These are phyloP conservation scores for Cladophialophora carrionii DNA, from an alignment of 2,329 filamentous ascomycete genomes.

Conservation along the genomic window DNA sequence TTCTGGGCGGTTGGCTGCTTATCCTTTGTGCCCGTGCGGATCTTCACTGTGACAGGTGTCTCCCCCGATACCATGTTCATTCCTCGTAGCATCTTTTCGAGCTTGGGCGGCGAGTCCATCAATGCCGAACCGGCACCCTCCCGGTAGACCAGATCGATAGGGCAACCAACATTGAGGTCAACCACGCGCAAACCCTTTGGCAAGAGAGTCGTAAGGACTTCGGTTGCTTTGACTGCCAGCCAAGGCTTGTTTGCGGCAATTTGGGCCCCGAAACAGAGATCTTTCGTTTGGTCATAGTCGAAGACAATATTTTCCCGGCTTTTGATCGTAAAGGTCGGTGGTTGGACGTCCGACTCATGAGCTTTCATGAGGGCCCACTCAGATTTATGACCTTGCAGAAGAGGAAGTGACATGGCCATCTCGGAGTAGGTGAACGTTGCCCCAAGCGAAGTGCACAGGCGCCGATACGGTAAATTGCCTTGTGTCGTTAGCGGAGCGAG, in stretches of 20 bases:
- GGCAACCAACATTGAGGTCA: slow-evolving; percentile 95
- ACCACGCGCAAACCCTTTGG: slow-evolving; percentile 80
- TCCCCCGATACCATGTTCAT: slow-evolving; percentile 94
- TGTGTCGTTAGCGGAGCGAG: slow-evolving; percentile 96
- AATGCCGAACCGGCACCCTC: slow-evolving; percentile 87
- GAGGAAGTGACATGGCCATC: slow-evolving; percentile 90
- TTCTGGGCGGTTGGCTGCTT: slow-evolving; percentile 77
- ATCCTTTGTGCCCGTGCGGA: slow-evolving; percentile 86
- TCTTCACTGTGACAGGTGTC: slow-evolving; percentile 91
- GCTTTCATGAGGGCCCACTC: slow-evolving; percentile 97
- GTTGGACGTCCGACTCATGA: slow-evolving; percentile 76
- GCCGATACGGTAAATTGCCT: slow-evolving; percentile 91
- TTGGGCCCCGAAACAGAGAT: slow-evolving; percentile 88
- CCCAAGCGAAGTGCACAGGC: slow-evolving; percentile 84
- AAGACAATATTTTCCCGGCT: slow-evolving; percentile 60
- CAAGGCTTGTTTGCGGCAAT: slow-evolving; percentile 92
- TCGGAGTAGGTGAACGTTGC: slow-evolving; percentile 95
- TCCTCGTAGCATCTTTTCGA: slow-evolving; percentile 91
- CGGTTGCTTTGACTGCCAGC: slow-evolving; percentile 84
- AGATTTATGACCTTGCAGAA: slow-evolving; percentile 84
- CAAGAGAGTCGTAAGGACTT: slow-evolving; percentile 74
- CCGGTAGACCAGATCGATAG: slow-evolving; percentile 90
- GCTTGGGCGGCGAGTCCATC: slow-evolving; percentile 81
- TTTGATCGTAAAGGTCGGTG: slow-evolving; percentile 67
- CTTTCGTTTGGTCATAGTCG: slow-evolving; percentile 78